Percentiles rank a stretch among this genome's conserved stretches.
Evolutionary conservation across 148 eudicot genomes (phyloP).

Genomic region (Talinum fruticosum): DNA sequence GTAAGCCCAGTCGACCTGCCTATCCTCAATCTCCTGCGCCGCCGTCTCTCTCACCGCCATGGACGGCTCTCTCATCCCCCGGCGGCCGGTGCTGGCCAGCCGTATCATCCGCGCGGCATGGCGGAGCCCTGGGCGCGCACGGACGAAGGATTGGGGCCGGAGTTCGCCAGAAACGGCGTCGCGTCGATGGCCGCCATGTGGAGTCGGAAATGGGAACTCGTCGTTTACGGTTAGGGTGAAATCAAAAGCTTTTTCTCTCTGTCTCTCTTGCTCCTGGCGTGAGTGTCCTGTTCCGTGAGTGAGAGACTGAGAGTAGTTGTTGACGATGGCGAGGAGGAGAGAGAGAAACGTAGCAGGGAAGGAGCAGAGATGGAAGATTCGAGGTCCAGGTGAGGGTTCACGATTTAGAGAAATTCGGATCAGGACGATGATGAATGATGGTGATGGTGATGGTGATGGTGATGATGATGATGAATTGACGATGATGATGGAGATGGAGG

Average conservation of each 20-base stretch:
- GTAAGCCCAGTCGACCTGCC: slow-evolving; percentile 74
- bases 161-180: slow-evolving; percentile 31
- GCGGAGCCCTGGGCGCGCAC: slow-evolving; percentile 42
- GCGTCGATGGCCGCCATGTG: slow-evolving; percentile 20
- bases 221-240: too few relatives aligned
- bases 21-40: slow-evolving; percentile 61
- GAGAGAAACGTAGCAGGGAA: not conserved
- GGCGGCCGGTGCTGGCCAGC: slow-evolving; percentile 47
- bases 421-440: not conserved
- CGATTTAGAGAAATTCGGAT: not conserved
- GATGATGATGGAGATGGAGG: not conserved
- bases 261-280: too few relatives aligned
- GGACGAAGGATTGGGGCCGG: slow-evolving; percentile 19
- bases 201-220: too few relatives aligned
- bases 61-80: slow-evolving; percentile 53
- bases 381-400: too few relatives aligned
- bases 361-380: not conserved
- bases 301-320: too few relatives aligned
- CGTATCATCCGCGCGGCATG: slow-evolving; percentile 67
- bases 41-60: slow-evolving; percentile 67
- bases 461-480: not conserved
- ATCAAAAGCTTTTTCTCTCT: too few relatives aligned
- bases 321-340: not conserved
- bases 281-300: too few relatives aligned
- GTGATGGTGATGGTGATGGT: not conserved